These are phyloP conservation scores for Pisolithus orientalis DNA, from an alignment of 768 basidiomycete genomes.

Conservation along the genomic window DNA sequence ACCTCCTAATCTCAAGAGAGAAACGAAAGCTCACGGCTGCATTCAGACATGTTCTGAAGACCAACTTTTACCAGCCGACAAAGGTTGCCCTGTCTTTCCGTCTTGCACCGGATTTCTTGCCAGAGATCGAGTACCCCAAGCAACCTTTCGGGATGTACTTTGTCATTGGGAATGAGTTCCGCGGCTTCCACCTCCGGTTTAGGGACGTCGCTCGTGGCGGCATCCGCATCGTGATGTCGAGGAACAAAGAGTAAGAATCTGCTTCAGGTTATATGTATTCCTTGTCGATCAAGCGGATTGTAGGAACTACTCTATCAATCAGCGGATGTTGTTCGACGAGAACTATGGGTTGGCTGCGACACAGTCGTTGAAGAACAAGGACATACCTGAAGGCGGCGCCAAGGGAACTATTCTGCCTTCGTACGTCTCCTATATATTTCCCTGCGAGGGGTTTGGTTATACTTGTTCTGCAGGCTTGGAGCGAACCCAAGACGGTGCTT, in stretches of 20 bases:
- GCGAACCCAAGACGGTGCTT: slow-evolving; percentile 83
- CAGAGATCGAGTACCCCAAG: slow-evolving; percentile 91
- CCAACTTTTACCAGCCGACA: slow-evolving; percentile 98
- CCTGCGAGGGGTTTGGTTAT: not conserved
- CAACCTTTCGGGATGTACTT: slow-evolving; percentile 94
- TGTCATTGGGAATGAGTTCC: slow-evolving; percentile 90
- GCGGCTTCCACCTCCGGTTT: slow-evolving; percentile 94
- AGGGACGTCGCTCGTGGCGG: slow-evolving; percentile 98
- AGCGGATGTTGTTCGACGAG: slow-evolving; percentile 93
- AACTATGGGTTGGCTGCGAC: slow-evolving; percentile 95
- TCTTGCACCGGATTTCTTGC: slow-evolving; percentile 85
- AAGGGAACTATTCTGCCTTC: slow-evolving; percentile 96
- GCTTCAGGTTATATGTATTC: not conserved
- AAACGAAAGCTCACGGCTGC: slow-evolving; percentile 2
- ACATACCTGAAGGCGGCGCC: slow-evolving; percentile 95
- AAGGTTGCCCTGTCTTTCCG: slow-evolving; percentile 98
- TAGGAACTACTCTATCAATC: slow-evolving; percentile 94
- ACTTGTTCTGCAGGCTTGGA: slow-evolving; percentile 48
- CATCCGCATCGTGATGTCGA: slow-evolving; percentile 91
- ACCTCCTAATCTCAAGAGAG: not conserved
- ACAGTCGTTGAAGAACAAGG: slow-evolving; percentile 94
- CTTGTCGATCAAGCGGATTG: not conserved
- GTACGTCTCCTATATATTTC: slow-evolving; percentile 33
- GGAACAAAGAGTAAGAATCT: slow-evolving; percentile 74
- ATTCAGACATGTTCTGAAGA: slow-evolving; percentile 80